Percentiles rank a stretch among this genome's conserved stretches.
Evolutionary conservation across 2,329 filamentous ascomycete genomes (phyloP).

Genomic region (Podosphaera aphanis): DNA sequence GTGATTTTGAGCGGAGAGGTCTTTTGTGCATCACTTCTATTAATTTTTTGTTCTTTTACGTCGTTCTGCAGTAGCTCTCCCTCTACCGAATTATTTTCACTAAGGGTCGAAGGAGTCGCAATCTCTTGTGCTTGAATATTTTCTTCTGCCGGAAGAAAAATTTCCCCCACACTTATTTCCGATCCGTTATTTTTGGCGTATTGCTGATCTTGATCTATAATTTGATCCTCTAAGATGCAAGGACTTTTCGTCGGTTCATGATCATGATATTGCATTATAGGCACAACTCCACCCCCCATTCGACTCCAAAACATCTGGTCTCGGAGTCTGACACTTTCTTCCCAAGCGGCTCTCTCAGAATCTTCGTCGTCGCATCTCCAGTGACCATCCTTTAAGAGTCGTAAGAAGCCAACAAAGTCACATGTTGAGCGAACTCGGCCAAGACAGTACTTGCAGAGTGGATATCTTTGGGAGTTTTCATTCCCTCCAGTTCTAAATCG

Average conservation of each 20-base stretch:
- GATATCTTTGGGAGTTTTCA: slow-evolving; percentile 69
- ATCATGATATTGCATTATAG: slow-evolving; percentile 17
- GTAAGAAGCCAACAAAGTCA: slow-evolving; percentile 76
- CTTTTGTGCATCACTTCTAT: slow-evolving; percentile 9
- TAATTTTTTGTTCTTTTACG: slow-evolving; percentile 3
- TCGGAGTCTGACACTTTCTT: slow-evolving; percentile 69
- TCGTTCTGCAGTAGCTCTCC: not conserved
- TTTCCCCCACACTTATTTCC: not conserved
- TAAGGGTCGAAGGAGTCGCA: not conserved
- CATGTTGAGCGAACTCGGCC: slow-evolving; percentile 66
- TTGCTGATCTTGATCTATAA: slow-evolving; percentile 10
- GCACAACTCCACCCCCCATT: slow-evolving; percentile 75
- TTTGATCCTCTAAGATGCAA: slow-evolving; percentile 12
- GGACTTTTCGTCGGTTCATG: slow-evolving; percentile 9
- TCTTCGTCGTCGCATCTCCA: slow-evolving; percentile 68
- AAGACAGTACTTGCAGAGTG: slow-evolving; percentile 74
- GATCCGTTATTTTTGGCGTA: not conserved
- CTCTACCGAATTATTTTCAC: not conserved
- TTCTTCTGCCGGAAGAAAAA: not conserved
- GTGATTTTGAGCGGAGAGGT: slow-evolving; percentile 6
- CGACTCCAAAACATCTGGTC: slow-evolving; percentile 97
- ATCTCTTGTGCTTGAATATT: not conserved
- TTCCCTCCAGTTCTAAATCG: slow-evolving; percentile 75
- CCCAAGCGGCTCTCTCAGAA: slow-evolving; percentile 74
- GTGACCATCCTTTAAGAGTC: slow-evolving; percentile 79